A percentile compares a stretch with the other conserved stretches of the same genome.
These are phyloP conservation scores for Nakaseomyces nivariensis DNA, from an alignment of 1,139 yeast genomes.

Conservation along the genomic window DNA sequence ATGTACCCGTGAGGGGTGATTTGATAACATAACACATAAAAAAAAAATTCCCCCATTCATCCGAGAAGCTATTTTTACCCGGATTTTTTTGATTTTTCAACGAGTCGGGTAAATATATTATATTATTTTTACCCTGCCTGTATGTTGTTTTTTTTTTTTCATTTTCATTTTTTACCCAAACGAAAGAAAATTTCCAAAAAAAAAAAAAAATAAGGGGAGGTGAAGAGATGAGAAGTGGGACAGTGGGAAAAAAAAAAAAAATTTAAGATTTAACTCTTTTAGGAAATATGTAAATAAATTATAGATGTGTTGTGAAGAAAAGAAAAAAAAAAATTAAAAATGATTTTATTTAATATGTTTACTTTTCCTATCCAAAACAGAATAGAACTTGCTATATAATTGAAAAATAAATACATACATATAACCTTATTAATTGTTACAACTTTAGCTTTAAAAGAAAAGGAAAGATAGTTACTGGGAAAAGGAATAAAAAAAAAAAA, in stretches of 20 bases:
- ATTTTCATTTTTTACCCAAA: neutral
- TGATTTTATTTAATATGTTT: neutral
- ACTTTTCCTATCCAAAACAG: neutral
- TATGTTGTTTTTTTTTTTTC: neutral
- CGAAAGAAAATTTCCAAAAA: no score
- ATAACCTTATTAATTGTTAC: no score
- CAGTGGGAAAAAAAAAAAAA: no score
- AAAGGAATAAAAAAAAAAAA: neutral
- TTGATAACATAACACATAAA: no score
- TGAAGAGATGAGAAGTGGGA: no score
- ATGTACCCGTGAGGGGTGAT: neutral
- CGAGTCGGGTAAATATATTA: no score
- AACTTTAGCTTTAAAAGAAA: no score
- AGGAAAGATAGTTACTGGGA: no score
- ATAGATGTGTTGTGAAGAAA: neutral
- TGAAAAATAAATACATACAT: no score
- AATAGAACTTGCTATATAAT: no score
- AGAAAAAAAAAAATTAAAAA: neutral
- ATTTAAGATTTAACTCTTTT: slow-evolving; percentile 1
- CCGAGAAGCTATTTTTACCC: neutral
- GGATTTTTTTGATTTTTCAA: neutral
- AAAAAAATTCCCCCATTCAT: neutral
- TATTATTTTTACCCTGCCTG: no score
- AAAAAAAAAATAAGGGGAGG: no score
- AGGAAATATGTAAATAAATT: neutral